Evolutionary conservation across 2,329 filamentous ascomycete species (phyloP).

Genomic region (Amylocarpus encephaloides): DNA sequence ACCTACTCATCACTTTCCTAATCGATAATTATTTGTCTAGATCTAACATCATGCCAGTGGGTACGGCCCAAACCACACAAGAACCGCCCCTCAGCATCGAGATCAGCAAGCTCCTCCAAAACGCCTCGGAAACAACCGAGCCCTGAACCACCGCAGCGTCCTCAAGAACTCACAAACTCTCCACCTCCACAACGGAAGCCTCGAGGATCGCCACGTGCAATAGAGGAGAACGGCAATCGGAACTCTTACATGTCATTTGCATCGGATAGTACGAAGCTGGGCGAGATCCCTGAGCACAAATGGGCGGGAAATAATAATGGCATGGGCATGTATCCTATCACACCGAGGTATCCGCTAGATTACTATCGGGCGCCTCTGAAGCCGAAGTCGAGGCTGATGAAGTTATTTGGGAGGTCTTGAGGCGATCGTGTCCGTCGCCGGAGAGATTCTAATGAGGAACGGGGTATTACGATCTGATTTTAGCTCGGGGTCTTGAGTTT

Average conservation of each 20-base stretch:
- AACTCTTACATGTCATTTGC: constrained; percentile 34
- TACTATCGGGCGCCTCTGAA: constrained; percentile 20
- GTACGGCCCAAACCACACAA: constrained; percentile 5
- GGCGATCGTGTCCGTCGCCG: background rate
- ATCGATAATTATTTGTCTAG: background rate
- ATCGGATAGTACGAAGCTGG: constrained; percentile 41
- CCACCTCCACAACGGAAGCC: background rate
- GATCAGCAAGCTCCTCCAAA: background rate
- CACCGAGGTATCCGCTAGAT: constrained; percentile 20
- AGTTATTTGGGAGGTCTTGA: constrained; percentile 18
- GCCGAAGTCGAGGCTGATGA: constrained; percentile 17
- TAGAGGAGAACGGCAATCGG: constrained; percentile 10
- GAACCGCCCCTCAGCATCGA: constrained; percentile 2
- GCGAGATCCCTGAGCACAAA: constrained; percentile 35
- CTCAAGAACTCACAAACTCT: background rate
- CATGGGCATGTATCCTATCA: constrained; percentile 16
- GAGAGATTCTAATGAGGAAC: background rate
- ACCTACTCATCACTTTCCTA: background rate
- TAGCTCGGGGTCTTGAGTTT: too few species aligned
- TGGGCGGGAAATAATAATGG: background rate
- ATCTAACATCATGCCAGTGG: constrained; percentile 6
- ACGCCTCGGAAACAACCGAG: background rate
- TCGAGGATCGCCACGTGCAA: background rate
- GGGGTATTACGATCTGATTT: background rate
- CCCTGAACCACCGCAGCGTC: background rate